phyloP scores from a whole-genome alignment of 345 rosid genomes.

The Eucalyptus viminalis region DNA sequence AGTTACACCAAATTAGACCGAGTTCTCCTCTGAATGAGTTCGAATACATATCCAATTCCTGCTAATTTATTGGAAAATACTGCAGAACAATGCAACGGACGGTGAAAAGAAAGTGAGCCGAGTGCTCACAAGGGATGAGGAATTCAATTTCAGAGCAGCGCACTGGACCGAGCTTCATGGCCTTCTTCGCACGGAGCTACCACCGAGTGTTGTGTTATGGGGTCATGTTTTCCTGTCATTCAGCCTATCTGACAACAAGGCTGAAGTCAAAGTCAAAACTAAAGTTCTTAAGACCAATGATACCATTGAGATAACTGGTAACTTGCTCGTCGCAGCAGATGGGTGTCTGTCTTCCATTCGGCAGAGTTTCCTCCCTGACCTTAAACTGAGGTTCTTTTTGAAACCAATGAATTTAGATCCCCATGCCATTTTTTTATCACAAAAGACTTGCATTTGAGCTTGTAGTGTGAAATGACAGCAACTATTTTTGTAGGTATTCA shows the following conservation, averaged over 20 bases:
- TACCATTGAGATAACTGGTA: constrained; percentile 34
- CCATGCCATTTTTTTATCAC: not conserved
- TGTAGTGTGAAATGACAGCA: not conserved
- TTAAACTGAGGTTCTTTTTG: constrained; percentile 49
- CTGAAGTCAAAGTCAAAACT: constrained; percentile 32
- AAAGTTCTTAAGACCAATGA: constrained; percentile 28
- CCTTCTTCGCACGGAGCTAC: constrained; percentile 34
- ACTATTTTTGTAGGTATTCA: constrained; percentile 38
- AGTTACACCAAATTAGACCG: not conserved
- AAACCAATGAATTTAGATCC: not conserved
- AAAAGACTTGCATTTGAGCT: not conserved
- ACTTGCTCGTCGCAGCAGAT: constrained; percentile 77
- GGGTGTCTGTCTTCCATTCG: constrained; percentile 70
- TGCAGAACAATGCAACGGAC: constrained; percentile 45
- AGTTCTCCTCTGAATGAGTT: not conserved
- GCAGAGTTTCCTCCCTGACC: constrained; percentile 35
- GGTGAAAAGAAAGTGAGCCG: constrained; percentile 14
- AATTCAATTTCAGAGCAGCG: constrained; percentile 60
- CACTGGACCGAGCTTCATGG: constrained; percentile 73
- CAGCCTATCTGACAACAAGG: constrained; percentile 21
- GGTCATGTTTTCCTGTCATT: constrained; percentile 58
- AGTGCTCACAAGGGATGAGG: constrained; percentile 50
- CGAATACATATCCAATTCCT: not conserved
- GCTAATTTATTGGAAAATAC: not conserved
- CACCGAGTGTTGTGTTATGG: constrained; percentile 40